Base-by-base conservation (phyloP, 768 basidiomycete species). In the Lentinula raphanica region DNA sequence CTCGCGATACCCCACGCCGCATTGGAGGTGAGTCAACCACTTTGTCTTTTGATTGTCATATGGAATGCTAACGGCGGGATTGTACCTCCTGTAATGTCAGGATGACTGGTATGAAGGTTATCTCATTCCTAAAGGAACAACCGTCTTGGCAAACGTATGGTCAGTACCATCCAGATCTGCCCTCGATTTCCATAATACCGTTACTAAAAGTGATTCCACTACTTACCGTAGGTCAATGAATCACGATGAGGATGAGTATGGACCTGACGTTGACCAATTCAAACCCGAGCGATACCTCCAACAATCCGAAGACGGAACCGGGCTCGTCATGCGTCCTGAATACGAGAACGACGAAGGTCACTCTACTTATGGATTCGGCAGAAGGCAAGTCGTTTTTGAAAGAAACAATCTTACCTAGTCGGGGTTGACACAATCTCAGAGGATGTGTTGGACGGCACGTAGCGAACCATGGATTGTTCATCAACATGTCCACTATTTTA, bases 371-470 rank as follows among this genome's bases (percentile, higher is more conserved):
- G 55, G 55, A 23, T 56, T 56, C 25, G 55, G 55, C 1, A 29
- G 45, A 21, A 45, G 55, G 55, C n/a, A n/a, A n/a, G n/a, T n/a
- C n/a, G n/a, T n/a, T n/a, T n/a, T n/a, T n/a, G n/a, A n/a, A n/a
- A n/a, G n/a, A n/a, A n/a, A n/a, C n/a, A n/a, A n/a, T n/a, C n/a
- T n/a, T n/a, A n/a, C n/a, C n/a, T n/a, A n/a, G n/a, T n/a, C n/a
- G n/a, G n/a, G n/a, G n/a, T n/a, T n/a, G n/a, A n/a, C n/a, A n/a
- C n/a, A n/a, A n/a, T n/a, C n/a, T n/a, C n/a, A 56, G 54, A 56
- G 35, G 48, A 9, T 57, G 56, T 19, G 56, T 57, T 8, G 56
- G 56, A 9, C 27, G 46, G 9, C 44, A 57, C n/a, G 56, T 57
- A 17, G 56, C 45, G 2, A 32, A 57, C 35, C 48, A 57, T 49